Conservation (phyloP, 2,329 filamentous ascomycete species). For the Cladosporium sp. region DNA sequence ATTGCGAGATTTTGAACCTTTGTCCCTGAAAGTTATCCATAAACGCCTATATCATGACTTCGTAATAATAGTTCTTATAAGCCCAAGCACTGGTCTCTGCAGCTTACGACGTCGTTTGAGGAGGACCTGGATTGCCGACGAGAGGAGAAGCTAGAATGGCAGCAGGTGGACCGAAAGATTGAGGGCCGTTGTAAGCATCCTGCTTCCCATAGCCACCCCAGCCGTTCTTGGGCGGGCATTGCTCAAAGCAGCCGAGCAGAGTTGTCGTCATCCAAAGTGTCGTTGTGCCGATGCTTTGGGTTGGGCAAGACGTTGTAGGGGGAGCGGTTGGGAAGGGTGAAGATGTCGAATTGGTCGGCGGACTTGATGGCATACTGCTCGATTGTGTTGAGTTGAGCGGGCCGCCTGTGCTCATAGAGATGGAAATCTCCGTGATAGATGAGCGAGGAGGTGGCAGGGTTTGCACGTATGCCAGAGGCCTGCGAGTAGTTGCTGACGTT, state of each 20-base stretch:
- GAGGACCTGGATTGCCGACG: background rate
- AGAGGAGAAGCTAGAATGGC: background rate
- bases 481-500: background rate
- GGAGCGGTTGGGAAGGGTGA: slow-evolving; percentile 7
- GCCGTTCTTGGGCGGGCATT: slow-evolving; percentile 12
- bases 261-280: slow-evolving; percentile 14
- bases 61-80: background rate
- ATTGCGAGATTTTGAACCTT: no score
- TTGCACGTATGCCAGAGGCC: background rate
- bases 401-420: slow-evolving; percentile 1
- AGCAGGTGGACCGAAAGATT: slow-evolving; percentile 15
- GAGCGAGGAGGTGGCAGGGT: background rate
- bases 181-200: slow-evolving; percentile 5
- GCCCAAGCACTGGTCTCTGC: background rate
- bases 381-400: background rate
- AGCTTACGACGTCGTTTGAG: background rate
- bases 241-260: slow-evolving; percentile 15
- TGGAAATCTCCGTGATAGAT: background rate
- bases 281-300: background rate
- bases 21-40: background rate
- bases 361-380: background rate
- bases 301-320: slow-evolving; percentile 5
- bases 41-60: background rate
- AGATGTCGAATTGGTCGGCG: slow-evolving; percentile 3
- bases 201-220: slow-evolving; percentile 11